phyloP scores from a whole-genome alignment of 768 basidiomycete genomes.

The Xerocomellus intermedius region DNA sequence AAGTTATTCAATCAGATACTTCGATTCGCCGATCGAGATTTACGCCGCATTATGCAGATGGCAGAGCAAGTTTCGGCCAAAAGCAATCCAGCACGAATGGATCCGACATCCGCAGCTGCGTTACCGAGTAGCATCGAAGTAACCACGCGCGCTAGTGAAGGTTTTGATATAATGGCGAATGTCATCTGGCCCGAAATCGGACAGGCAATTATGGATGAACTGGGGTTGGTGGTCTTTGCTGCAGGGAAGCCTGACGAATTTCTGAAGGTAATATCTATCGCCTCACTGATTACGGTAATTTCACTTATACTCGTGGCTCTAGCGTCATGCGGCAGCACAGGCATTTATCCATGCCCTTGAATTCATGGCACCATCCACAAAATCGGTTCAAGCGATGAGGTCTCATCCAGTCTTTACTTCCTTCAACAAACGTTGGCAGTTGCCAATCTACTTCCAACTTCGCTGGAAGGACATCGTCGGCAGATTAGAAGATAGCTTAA shows the following conservation, averaged over 20 bases:
- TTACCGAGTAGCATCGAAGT: slow-evolving; percentile 3
- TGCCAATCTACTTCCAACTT: slow-evolving; percentile 95
- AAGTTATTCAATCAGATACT: slow-evolving; percentile 80
- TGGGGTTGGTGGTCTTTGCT: slow-evolving; percentile 84
- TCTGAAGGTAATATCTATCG: slow-evolving; percentile 61
- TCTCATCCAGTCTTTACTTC: slow-evolving; percentile 63
- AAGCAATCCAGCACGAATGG: slow-evolving; percentile 32
- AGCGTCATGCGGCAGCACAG: slow-evolving; percentile 86
- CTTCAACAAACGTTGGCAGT: slow-evolving; percentile 90
- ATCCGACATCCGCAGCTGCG: slow-evolving; percentile 1
- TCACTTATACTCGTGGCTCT: slow-evolving; percentile 1
- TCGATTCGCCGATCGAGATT: slow-evolving; percentile 74
- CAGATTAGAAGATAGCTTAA: slow-evolving; percentile 68
- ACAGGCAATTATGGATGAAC: slow-evolving; percentile 75
- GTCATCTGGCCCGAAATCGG: slow-evolving; percentile 89
- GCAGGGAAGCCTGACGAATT: slow-evolving; percentile 90
- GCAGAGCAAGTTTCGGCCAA: slow-evolving; percentile 67
- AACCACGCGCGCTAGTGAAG: slow-evolving; percentile 24
- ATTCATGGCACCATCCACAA: slow-evolving; percentile 71
- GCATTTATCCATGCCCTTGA: slow-evolving; percentile 83
- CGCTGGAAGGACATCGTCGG: slow-evolving; percentile 93
- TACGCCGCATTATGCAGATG: slow-evolving; percentile 71
- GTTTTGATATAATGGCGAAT: slow-evolving; percentile 84
- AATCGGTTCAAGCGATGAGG: slow-evolving; percentile 70
- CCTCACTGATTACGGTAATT: neutral